Percentiles rank a stretch among this genome's conserved stretches.
Conservation (phyloP, 2,329 filamentous ascomycete species). For the Cytospora leucostoma region DNA sequence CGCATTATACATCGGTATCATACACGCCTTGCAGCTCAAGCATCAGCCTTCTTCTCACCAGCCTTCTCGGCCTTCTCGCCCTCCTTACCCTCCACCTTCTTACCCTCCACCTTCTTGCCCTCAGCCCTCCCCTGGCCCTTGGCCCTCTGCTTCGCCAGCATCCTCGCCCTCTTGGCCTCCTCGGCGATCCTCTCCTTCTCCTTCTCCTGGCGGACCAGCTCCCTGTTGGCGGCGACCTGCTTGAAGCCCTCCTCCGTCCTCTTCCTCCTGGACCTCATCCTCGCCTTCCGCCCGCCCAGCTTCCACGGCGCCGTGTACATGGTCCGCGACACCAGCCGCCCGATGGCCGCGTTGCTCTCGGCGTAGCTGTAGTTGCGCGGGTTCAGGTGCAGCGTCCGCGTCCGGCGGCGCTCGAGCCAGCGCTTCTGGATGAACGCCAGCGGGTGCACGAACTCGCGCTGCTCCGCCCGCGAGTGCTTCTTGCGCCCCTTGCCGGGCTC, state of each 20-base stretch:
- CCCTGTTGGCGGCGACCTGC: conserved; percentile 29
- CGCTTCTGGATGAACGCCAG: conserved; percentile 25
- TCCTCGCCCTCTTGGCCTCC: conserved; percentile 31
- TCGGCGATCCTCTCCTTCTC: conserved; percentile 31
- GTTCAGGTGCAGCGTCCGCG: conserved; percentile 51
- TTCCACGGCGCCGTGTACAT: conserved; percentile 53
- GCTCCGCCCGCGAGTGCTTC: conserved; percentile 19
- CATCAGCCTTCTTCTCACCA: conserved; percentile 6
- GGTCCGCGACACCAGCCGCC: conserved; percentile 52
- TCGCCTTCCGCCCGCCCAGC: conserved; percentile 53
- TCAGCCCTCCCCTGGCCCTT: conserved; percentile 25
- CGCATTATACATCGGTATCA: conserved; percentile 7
- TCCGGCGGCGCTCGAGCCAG: conserved; percentile 34
- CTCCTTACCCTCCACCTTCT: conserved; percentile 16
- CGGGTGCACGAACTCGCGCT: conserved; percentile 19
- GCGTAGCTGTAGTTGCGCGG: conserved; percentile 57
- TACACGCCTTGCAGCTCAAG: conserved; percentile 4
- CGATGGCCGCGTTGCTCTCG: conserved; percentile 62
- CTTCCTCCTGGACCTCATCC: conserved; percentile 39
- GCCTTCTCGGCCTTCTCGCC: background rate
- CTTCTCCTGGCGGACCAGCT: conserved; percentile 32
- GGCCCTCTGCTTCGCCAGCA: conserved; percentile 28
- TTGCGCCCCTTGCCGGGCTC: conserved; percentile 1
- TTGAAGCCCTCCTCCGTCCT: conserved; percentile 22
- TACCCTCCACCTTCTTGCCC: conserved; percentile 22